Evolutionary conservation across 1,284 basidiomycete genomes (phyloP).

Genomic region (Ustilago sp.): DNA sequence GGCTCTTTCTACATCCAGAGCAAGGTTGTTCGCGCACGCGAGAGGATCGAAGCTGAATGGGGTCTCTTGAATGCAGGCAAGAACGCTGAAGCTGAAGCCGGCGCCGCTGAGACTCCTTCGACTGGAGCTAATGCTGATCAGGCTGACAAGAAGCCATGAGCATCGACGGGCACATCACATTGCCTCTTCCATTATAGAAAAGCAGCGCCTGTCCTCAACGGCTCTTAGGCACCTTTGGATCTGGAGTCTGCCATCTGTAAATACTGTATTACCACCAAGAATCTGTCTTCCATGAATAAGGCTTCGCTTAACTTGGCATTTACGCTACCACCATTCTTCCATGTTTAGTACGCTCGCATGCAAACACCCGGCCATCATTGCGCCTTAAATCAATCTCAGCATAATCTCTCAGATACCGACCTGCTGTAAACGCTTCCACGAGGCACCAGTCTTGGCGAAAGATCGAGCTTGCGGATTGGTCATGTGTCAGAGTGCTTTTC

Average conservation of each 20-base stretch:
- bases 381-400: neutral
- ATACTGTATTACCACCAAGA: slow-evolving; percentile 34
- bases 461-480: neutral
- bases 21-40: slow-evolving; percentile 92
- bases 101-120: slow-evolving; percentile 15
- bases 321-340: slow-evolving; percentile 24
- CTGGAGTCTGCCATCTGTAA: slow-evolving; percentile 13
- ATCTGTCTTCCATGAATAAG: neutral
- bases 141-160: slow-evolving; percentile 30
- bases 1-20: slow-evolving; percentile 83
- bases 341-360: slow-evolving; percentile 7
- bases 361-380: neutral
- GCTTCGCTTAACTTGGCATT: neutral
- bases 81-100: slow-evolving; percentile 26
- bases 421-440: neutral
- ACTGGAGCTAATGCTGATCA: slow-evolving; percentile 21
- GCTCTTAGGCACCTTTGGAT: neutral
- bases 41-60: slow-evolving; percentile 90
- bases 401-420: neutral
- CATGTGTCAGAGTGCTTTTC: neutral
- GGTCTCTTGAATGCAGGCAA: slow-evolving; percentile 41
- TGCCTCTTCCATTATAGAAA: slow-evolving; percentile 3
- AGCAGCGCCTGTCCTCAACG: neutral
- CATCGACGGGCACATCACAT: neutral
- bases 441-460: neutral